Conservation (phyloP, 768 basidiomycete species). For the Panaeolus papilionaceus region DNA sequence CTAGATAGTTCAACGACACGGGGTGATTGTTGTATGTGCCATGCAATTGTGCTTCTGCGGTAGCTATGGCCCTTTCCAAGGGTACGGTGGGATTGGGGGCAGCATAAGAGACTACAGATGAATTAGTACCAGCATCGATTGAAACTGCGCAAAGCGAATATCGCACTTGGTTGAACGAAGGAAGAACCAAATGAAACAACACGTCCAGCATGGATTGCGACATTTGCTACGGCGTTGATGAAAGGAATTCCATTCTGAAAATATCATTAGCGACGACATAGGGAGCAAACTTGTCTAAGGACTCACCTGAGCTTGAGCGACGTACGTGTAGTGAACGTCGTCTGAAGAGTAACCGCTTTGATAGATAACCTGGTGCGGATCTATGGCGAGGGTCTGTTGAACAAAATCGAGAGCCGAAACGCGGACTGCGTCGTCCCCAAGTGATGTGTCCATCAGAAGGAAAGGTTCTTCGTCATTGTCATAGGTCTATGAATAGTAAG, state of each 20-base stretch:
- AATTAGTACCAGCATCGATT: conserved; percentile 30
- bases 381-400: conserved; percentile 29
- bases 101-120: conserved; percentile 36
- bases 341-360: conserved; percentile 25
- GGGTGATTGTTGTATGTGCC: conserved; percentile 48
- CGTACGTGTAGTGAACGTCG: conserved; percentile 23
- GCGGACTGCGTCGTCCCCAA: not conserved
- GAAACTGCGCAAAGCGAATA: conserved; percentile 28
- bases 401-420: conserved; percentile 29
- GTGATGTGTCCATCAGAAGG: conserved; percentile 14
- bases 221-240: conserved; percentile 49
- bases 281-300: too few species aligned
- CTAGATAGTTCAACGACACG: conserved; percentile 50
- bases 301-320: conserved; percentile 26
- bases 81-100: conserved; percentile 46
- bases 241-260: conserved; percentile 38
- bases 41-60: conserved; percentile 46
- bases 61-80: conserved; percentile 37
- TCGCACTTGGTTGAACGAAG: conserved; percentile 48
- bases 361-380: conserved; percentile 19
- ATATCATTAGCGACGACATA: not conserved
- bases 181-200: conserved; percentile 52
- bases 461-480: conserved; percentile 29
- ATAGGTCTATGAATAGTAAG: conserved; percentile 30
- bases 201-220: conserved; percentile 46